These are phyloP conservation scores for Rhamnella rubrinervis DNA, from an alignment of 331 rosid genomes.

Conservation along the genomic window DNA sequence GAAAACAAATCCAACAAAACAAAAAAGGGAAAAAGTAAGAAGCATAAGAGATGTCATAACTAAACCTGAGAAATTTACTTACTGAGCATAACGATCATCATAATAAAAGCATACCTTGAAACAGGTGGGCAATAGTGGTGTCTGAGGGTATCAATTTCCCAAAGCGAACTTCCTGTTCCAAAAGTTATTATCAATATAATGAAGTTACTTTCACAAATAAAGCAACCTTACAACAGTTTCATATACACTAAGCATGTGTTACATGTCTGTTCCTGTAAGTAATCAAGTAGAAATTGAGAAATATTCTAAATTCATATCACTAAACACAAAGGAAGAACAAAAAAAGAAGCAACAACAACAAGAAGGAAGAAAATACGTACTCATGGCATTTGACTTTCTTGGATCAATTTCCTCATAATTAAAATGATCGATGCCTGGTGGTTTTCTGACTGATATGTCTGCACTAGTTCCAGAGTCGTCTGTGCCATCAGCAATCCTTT, in stretches of 20 bases:
- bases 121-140: slow-evolving; percentile 94
- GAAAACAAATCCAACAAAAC: background rate
- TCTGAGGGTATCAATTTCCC: slow-evolving; percentile 86
- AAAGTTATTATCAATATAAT: slow-evolving; percentile 28
- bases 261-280: background rate
- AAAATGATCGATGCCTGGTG: slow-evolving; percentile 65
- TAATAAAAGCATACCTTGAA: slow-evolving; percentile 53
- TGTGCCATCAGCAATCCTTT: slow-evolving; percentile 22
- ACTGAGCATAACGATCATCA: background rate
- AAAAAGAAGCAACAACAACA: background rate
- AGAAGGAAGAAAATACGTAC: slow-evolving; percentile 43
- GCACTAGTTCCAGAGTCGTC: slow-evolving; percentile 33
- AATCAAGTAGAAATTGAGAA: background rate
- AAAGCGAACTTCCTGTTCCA: slow-evolving; percentile 87
- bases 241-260: background rate
- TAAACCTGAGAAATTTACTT: background rate
- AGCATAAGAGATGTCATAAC: background rate
- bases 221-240: slow-evolving; percentile 11
- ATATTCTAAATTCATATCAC: background rate
- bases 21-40: background rate
- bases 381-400: slow-evolving; percentile 71
- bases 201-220: background rate
- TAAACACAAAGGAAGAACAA: no score
- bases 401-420: slow-evolving; percentile 70
- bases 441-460: slow-evolving; percentile 37